These are phyloP conservation scores for Wickerhamomyces sp. DNA, from an alignment of 1,139 yeast genomes.

Conservation along the genomic window DNA sequence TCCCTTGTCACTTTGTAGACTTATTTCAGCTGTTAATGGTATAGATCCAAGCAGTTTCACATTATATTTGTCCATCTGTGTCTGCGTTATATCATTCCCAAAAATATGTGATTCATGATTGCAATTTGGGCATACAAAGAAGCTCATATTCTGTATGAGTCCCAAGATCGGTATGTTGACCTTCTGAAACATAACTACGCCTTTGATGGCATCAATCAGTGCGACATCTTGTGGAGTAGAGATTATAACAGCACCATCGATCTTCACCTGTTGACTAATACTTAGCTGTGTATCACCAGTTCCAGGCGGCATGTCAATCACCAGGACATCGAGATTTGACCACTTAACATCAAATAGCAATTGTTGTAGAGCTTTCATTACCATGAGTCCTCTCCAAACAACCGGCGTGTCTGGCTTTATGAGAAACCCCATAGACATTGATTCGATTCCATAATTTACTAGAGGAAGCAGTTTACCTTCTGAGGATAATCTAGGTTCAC, in stretches of 20 bases:
- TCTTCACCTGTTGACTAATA: slow-evolving; percentile 67
- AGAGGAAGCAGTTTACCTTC: slow-evolving; percentile 62
- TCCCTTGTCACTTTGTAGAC: slow-evolving; percentile 58
- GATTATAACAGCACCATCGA: slow-evolving; percentile 78
- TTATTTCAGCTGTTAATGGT: slow-evolving; percentile 62
- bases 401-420: slow-evolving; percentile 65
- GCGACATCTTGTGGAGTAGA: slow-evolving; percentile 90
- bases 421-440: slow-evolving; percentile 89
- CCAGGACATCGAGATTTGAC: slow-evolving; percentile 65
- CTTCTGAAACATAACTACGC: slow-evolving; percentile 72
- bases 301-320: slow-evolving; percentile 88
- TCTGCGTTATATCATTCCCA: slow-evolving; percentile 61
- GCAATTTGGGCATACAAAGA: slow-evolving; percentile 71
- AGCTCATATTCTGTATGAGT: slow-evolving; percentile 80
- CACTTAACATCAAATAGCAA: slow-evolving; percentile 76
- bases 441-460: slow-evolving; percentile 70
- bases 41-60: slow-evolving; percentile 58
- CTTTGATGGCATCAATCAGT: slow-evolving; percentile 73
- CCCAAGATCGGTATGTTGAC: slow-evolving; percentile 75
- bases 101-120: slow-evolving; percentile 69
- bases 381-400: slow-evolving; percentile 86
- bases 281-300: slow-evolving; percentile 88
- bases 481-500: slow-evolving; percentile 58
- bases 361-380: slow-evolving; percentile 83
- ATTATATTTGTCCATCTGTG: slow-evolving; percentile 49